Evolutionary conservation across 2,329 filamentous ascomycete species (phyloP), one percentile per base, ranked within the genome.

Genomic region (Microcera coccophila): DNA sequence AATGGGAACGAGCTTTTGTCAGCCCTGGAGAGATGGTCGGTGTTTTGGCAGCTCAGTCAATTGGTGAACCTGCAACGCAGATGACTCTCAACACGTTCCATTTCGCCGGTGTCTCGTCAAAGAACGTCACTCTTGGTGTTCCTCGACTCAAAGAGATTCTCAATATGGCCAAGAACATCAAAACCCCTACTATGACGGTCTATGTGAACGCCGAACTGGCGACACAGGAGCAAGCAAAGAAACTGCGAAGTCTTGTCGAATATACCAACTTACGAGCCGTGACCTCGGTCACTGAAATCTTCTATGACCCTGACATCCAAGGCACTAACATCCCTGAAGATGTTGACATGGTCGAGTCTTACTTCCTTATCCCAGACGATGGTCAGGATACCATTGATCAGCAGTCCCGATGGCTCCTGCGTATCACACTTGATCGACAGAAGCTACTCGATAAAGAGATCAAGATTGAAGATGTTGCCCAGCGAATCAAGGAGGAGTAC

Each of bases 51-150:
- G 93, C 94, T 5, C 93, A 98, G 71, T 98, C 93, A 22, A 98
- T 98, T 63, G 93, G 93, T 72, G 93, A 98, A 68, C 93, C 93
- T 31, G 94, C 93, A 17, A 98, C 93, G 1, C 93, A 98, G 75
- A 98, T 98, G 93, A 98, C 93, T 1, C 73, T 98, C 48, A 98
- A 98, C 73, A 98, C 93, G 18, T 98, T 98, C 85, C 93, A 98
- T 76, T 98, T 98, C 67, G 90, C 93, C 67, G 93, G 93, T 95
- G 90, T 98, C 48, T 95, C 94, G 28, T 95, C 91, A 18, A 98
- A 98, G 84, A 98, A 98, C 76, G 91, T 98, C 42, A 98, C 93
- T 1, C 84, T 98, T 37, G 93, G 93, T 89, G 93, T 98, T 33
- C 93, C 93, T 33, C 91, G 93, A 82, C 81, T 98, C 38, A 98